Evolutionary conservation across 305 asterid genomes (phyloP), one percentile per base, ranked within the genome.

Genomic region (Fraxinus sp.): DNA sequence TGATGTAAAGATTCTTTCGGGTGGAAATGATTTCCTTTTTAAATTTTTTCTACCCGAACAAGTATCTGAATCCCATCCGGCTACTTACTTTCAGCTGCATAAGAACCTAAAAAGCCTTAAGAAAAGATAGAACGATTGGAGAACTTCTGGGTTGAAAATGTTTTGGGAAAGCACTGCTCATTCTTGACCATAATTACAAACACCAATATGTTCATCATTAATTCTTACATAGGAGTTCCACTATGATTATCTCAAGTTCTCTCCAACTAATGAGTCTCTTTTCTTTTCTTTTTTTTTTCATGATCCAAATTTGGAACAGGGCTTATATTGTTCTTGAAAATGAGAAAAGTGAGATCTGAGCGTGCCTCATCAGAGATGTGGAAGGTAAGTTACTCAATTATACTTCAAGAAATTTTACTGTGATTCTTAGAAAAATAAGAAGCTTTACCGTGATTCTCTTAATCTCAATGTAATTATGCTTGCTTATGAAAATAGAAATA

Each of bases 311-410:
- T 81, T 81, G 43, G 81, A 55, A 32, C 95, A 96, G 99, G 99
- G 79, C 89, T 92, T 77, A 77, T 92, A 18, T 84, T 96, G 86
- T 94, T 92, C 92, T 82, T 92, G 90, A 96, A 95, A 92, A 96
- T 94, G 99, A 92, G 88, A 86, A 92, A 90, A 90, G 98, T 96
- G 88, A 95, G 96, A 90, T 95, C 98, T 68, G 99, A 96, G 82
- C 92, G 88, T 79, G 92, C 92, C 83, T 88, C 94, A 16, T 91
- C 92, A 77, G 99, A 96, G 85, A 92, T 87, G 91, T 85, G 97
- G 98, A 96, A 96, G 98, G 99, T 94, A 87, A 7, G 82, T 52
- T 73, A 28, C 49, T 75, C 66, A 64, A 71, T 78, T 75, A 16
- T 62, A 35, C 68, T 80, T 13, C 43, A 14, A 39, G 76, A 32